phyloP scores from a whole-genome alignment of 495 filamentous ascomycete species.

The Aspergillus funiculosus region DNA sequence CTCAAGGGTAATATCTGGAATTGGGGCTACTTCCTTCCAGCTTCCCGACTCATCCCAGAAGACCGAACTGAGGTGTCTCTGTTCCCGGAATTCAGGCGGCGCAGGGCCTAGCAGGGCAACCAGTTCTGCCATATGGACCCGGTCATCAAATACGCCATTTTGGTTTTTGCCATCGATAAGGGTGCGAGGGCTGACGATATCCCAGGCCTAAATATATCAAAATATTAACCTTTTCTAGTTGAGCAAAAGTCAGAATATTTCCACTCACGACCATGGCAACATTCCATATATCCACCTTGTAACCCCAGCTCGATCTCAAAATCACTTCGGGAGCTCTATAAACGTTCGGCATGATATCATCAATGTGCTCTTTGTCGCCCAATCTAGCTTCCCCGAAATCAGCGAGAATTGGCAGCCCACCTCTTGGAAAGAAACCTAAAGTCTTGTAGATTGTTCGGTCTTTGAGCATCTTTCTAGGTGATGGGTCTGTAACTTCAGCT shows the following conservation, averaged over 20 bases:
- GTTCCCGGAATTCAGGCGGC: constrained; percentile 27
- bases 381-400: constrained; percentile 27
- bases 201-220: constrained; percentile 20
- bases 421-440: constrained; percentile 1
- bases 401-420: constrained; percentile 20
- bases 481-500: constrained; percentile 5
- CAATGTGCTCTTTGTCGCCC: constrained; percentile 21
- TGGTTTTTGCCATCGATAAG: constrained; percentile 15
- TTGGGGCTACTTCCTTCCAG: constrained; percentile 20
- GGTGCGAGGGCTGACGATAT: constrained; percentile 16
- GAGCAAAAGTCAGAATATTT: neutral
- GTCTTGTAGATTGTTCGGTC: constrained; percentile 22
- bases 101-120: constrained; percentile 39
- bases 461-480: constrained; percentile 19
- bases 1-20: constrained; percentile 20
- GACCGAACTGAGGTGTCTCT: constrained; percentile 15
- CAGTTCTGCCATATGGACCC: constrained; percentile 34
- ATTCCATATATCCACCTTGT: constrained; percentile 38
- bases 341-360: constrained; percentile 17
- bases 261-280: constrained; percentile 39
- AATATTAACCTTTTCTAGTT: neutral
- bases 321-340: constrained; percentile 33
- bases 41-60: constrained; percentile 23
- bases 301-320: constrained; percentile 30
- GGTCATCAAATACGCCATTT: constrained; percentile 20